Percentiles rank a stretch among this genome's conserved stretches.
These are phyloP conservation scores for Eimeria tenella DNA, from an alignment of 169 alveolate genomes.

Conservation along the genomic window DNA sequence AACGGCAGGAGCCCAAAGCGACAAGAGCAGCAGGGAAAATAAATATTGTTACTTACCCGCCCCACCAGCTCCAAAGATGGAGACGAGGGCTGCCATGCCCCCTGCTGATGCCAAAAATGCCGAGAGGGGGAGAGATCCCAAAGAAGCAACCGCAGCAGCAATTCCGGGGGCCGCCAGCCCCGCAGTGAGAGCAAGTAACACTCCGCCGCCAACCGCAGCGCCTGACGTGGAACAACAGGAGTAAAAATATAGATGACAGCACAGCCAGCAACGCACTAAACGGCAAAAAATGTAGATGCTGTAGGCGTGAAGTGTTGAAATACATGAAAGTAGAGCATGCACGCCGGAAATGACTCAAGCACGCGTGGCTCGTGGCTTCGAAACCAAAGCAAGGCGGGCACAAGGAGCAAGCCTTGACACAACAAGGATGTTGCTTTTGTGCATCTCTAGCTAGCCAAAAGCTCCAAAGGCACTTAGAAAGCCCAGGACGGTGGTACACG, in stretches of 20 bases:
- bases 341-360: no score
- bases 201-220: slow-evolving; percentile 93
- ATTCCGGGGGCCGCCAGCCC: slow-evolving; percentile 93
- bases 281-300: not conserved
- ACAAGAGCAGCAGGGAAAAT: not conserved
- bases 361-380: no score
- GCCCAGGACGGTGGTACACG: not conserved
- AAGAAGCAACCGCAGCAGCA: slow-evolving; percentile 87
- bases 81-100: slow-evolving; percentile 87
- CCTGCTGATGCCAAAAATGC: slow-evolving; percentile 89
- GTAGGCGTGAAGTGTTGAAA: not conserved
- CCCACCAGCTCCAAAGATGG: slow-evolving; percentile 91
- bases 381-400: no score
- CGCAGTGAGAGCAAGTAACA: slow-evolving; percentile 91
- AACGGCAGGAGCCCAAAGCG: not conserved
- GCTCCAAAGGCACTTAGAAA: not conserved
- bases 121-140: slow-evolving; percentile 77
- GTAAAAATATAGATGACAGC: not conserved
- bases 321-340: no score
- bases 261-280: not conserved
- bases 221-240: slow-evolving; percentile 80
- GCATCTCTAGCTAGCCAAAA: no score
- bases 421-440: no score
- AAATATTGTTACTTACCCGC: slow-evolving; percentile 79
- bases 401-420: not conserved